Base-by-base conservation (phyloP, 164 flowering plant species). In the Vitis vinifera region DNA sequence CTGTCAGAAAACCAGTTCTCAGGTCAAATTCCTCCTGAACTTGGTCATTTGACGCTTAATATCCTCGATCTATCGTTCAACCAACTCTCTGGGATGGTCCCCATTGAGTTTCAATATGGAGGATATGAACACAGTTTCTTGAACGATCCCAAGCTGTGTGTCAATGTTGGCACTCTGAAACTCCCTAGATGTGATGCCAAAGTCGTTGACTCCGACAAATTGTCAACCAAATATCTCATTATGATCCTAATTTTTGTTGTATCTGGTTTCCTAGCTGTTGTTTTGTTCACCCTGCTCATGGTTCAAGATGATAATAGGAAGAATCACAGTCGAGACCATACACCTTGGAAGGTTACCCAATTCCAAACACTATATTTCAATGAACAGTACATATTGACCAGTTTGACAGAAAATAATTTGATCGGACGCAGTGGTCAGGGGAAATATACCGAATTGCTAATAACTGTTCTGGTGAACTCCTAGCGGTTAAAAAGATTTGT, bases 351-450 rank as follows among this genome's bases (percentile, higher is more conserved):
- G 79, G 63, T 91, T 3, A 91, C 91, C 1, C 83, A 95, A 8
- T 94, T 92, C 80, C 97, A 88, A 19, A 86, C 79, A 53, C 44
- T 94, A 70, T 76, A 77, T 61, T 91, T 94, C 79, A 81, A 82
- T 10, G 89, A 92, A 59, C 67, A 70, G 1, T 75, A 68, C 64
- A 83, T 94, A 10, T 29, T 88, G 49, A 76, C 89, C 0, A 80
- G 83, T 9, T 68, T 94, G 81, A 81, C 81, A 0, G 92, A 91
- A 2, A 66, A 57, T 59, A 88, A 88, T 67, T 19, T 84, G 71
- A 87, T 94, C 6, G 98, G 97, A 9, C 83, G 86, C 55, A 97
- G 98, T 2, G 97, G 0, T 87, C 92, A 4, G 98, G 98, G 51
- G 81, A 83, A 66, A 93, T 94, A 0, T 94, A 87, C 75, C 77